phyloP scores from a whole-genome alignment of 768 basidiomycete species.

The Boletus edulis region DNA sequence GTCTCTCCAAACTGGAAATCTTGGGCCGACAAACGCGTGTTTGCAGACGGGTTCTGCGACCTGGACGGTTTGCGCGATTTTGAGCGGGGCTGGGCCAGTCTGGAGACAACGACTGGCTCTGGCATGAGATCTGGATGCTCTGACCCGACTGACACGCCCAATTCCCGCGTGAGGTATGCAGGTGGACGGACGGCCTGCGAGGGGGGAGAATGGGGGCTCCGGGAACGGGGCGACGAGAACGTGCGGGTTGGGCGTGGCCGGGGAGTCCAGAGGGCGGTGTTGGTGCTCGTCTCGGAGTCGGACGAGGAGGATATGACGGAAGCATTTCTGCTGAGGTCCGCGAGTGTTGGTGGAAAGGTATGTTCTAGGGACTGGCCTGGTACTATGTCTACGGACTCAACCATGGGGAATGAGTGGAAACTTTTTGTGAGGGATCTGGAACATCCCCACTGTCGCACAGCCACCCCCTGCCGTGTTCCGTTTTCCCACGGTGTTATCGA shows the following conservation, averaged over 20 bases:
- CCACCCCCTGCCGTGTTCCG: slow-evolving; percentile 21
- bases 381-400: neutral
- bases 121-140: slow-evolving; percentile 11
- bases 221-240: slow-evolving; percentile 61
- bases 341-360: slow-evolving; percentile 41
- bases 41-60: slow-evolving; percentile 47
- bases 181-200: slow-evolving; percentile 38
- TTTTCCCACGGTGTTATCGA: neutral
- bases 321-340: slow-evolving; percentile 71
- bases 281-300: slow-evolving; percentile 47
- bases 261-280: slow-evolving; percentile 40
- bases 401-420: slow-evolving; percentile 2
- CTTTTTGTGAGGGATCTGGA: slow-evolving; percentile 8
- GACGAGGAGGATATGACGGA: slow-evolving; percentile 72
- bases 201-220: slow-evolving; percentile 47
- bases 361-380: neutral
- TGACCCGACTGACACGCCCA: slow-evolving; percentile 39
- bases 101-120: slow-evolving; percentile 4
- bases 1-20: slow-evolving; percentile 74
- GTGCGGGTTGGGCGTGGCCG: slow-evolving; percentile 57
- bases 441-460: slow-evolving; percentile 16
- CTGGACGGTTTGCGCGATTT: slow-evolving; percentile 39
- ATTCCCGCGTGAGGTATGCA: slow-evolving; percentile 56
- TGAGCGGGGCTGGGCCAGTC: slow-evolving; percentile 32
- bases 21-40: slow-evolving; percentile 44